Evolutionary conservation across 2,329 filamentous ascomycete genomes (phyloP), one percentile per base, ranked within the genome.

Genomic region (Apiospora marii): DNA sequence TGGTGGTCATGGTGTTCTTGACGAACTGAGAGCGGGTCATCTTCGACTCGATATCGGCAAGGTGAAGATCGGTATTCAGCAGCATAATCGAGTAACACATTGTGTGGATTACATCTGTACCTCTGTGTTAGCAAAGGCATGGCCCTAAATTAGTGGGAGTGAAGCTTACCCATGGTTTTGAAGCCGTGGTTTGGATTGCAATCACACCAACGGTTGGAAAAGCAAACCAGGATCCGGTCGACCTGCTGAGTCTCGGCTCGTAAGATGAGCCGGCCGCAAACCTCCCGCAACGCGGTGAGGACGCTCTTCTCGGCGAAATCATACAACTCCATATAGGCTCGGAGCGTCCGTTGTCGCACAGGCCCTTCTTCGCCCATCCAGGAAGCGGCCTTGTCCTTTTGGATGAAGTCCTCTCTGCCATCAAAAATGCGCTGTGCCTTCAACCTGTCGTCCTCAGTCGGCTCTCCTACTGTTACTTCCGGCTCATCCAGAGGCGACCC

Each of bases 1-100:
- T 93, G 0, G 96, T 98, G 0, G 93, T 93, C 87, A 98, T 92
- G 5, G 96, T 98, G 80, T 99, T 99, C 83, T 97, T 97, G 80
- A 99, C 90, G 79, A 98, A 99, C 79, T 98, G 96, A 75, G 89
- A 92, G 72, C 93, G 91, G 1, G 96, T 98, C 96, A 99, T 99
- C 85, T 97, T 97, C 78, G 93, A 91, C 74, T 97, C 95, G 77
- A 98, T 98, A 80, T 98, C 95, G 73, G 96, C 96, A 79, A 98
- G 83, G 79, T 99, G 96, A 72, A 99, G 86, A 84, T 99, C 96
- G 46, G 96, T 99, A 79, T 99, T 99, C 75, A 99, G 88, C 14
- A 99, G 88, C 79, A 99, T 92, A 75, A 99, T 91, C 0, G 96
- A 98, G 82, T 98, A 99, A 83, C 94, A 97, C 75, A 98, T 97